Base-by-base conservation (phyloP, 1,284 basidiomycete genomes). In the Sphaerobolus stellatus region DNA sequence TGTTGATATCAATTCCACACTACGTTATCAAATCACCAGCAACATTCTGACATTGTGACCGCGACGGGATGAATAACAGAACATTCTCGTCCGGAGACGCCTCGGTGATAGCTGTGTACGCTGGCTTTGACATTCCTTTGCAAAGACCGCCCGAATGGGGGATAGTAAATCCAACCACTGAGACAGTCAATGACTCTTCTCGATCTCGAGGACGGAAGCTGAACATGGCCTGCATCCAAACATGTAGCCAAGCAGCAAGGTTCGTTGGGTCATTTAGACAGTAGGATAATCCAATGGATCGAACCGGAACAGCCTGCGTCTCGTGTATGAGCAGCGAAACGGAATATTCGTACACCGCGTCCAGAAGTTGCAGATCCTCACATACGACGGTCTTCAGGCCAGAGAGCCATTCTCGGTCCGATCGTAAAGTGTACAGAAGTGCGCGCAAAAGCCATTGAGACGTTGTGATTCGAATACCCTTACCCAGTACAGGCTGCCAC, bases 11-110 rank as follows among this genome's bases (percentile, higher is more conserved):
- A 52, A 94, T 79, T 0, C 92, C 90, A 56, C 89, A 90, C 63
- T 91, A 88, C 1, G 91, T 97, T 67, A 97, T 83, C 56, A 99
- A 79, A 64, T 98, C 94, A 44, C 80, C 76, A 2, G 92, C 93
- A 2, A 92, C 82, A 1, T 77, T 67, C n/a, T 78, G 75, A 64
- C 92, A 94, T 61, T 94, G 91, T n/a, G 74, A 74, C n/a, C n/a
- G n/a, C n/a, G n/a, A n/a, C n/a, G 97, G 92, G 0, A 96, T 90
- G 68, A 99, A 96, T n/a, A 98, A 76, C 59, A 99, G 81, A 0
- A 87, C 82, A 1, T 79, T 74, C 48, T 81, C 79, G 0, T 75
- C 74, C 2, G 68, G 63, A 9, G 69, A 62, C 2, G 70, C 71
- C 13, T 72, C 68, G 43, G 68, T 71, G 58, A 90, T 82, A 29